A percentile compares a stretch with the other conserved stretches of the same genome.
Evolutionary conservation across 177 flowering plant genomes (phyloP).

Genomic region (Vitis hybrid): DNA sequence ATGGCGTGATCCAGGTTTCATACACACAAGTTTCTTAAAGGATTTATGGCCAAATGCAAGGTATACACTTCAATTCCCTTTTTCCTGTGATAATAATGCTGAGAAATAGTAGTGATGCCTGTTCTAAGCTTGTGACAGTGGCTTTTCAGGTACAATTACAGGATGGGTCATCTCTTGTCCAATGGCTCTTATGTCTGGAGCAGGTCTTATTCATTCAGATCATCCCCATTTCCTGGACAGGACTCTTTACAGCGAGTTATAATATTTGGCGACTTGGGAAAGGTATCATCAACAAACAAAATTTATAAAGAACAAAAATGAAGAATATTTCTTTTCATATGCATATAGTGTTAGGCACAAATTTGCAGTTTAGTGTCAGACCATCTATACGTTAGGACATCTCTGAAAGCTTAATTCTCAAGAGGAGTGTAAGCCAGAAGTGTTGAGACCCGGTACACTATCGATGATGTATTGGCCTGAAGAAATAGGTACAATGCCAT

Average conservation of each 20-base stretch:
- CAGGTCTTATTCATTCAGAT: conserved; percentile 57
- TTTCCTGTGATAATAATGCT: background rate
- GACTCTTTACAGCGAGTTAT: conserved; percentile 77
- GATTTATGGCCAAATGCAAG: conserved; percentile 76
- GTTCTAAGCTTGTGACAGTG: conserved; percentile 6
- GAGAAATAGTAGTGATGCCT: background rate
- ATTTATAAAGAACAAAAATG: no score
- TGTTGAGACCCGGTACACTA: no score
- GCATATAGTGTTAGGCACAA: background rate
- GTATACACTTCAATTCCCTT: conserved; percentile 32
- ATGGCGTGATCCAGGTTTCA: conserved; percentile 96
- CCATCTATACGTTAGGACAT: no score
- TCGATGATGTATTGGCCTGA: no score
- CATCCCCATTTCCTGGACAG: conserved; percentile 87
- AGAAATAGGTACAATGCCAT: no score
- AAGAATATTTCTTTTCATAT: background rate
- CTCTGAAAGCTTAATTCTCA: no score
- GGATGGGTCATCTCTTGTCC: conserved; percentile 61
- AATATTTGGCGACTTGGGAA: conserved; percentile 93
- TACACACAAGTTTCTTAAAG: conserved; percentile 85
- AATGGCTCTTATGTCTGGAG: conserved; percentile 74
- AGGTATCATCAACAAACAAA: conserved; percentile 39
- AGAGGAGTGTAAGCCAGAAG: no score
- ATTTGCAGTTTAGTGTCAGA: no score
- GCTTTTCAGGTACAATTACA: conserved; percentile 68